Evolutionary conservation across 805 yeast genomes (phyloP), one percentile per base, ranked within the genome.

Genomic region (Sugiyamaella qingdaonensis): DNA sequence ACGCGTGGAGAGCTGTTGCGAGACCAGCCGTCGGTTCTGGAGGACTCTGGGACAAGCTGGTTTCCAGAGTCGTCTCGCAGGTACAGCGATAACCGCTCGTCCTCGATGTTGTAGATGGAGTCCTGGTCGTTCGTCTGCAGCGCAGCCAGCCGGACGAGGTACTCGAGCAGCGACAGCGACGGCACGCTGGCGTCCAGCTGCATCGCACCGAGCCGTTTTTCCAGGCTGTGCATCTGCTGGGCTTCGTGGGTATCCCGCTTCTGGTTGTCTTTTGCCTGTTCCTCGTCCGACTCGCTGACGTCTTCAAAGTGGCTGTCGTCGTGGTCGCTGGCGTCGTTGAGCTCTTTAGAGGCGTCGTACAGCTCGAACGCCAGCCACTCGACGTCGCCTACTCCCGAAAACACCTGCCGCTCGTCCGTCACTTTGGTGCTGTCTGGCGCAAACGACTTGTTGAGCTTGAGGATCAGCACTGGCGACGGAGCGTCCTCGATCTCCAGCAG

Each of bases 81-180:
- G 58, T 84, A 86, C 1, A 83, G 61, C 2, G 82, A 68, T 10
- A 86, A 68, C 33, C 84, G 74, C 64, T 86, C 92, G 63, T 87
- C 94, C n/a, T 77, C 76, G 9, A 82, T 77, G 7, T 78, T 70
- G 8, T 80, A 62, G 2, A 85, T 67, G 1, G 83, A 73, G 24
- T 64, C 69, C 55, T 79, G 81, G 59, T 85, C 90, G 54, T 72
- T 78, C 10, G 77, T 71, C 62, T 86, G 90, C 13, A 86, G 67
- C 0, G 84, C 79, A 11, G 78, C 66, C 13, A 86, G 70, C 39
- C 92, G 69, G 0, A 85, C 61, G 4, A 86, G 54, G 59, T 85
- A 86, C 63, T 87, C 90, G 1, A 86, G 66, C 16, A 85, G 65
- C 0, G 88, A 78, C 16, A 85, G 69, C 1, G 80, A 72, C n/a